These are phyloP conservation scores for Lippia alba DNA, from an alignment of 305 asterid species.

Conservation along the genomic window DNA sequence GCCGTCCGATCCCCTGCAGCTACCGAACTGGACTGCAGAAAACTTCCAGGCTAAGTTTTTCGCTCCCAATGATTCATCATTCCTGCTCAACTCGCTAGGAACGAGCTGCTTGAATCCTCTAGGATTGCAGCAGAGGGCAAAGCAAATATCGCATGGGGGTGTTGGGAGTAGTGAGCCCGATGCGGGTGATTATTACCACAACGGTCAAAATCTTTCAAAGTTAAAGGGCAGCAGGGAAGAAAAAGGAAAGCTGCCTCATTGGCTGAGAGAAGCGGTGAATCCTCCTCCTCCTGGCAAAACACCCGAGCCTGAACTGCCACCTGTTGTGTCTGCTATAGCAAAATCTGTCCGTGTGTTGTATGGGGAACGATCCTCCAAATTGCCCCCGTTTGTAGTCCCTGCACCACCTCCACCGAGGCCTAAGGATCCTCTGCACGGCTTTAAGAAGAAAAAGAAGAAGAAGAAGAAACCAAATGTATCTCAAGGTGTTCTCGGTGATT, in stretches of 20 bases:
- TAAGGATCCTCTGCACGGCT: slow-evolving; percentile 63
- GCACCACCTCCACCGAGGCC: slow-evolving; percentile 83
- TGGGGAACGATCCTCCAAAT: slow-evolving; percentile 61
- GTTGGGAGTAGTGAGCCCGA: slow-evolving; percentile 49
- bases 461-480: slow-evolving; percentile 40
- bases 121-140: slow-evolving; percentile 60
- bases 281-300: slow-evolving; percentile 43
- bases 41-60: slow-evolving; percentile 56
- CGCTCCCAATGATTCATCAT: slow-evolving; percentile 49
- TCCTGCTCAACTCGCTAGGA: slow-evolving; percentile 70
- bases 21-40: slow-evolving; percentile 54
- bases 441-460: slow-evolving; percentile 61
- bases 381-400: slow-evolving; percentile 82
- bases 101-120: slow-evolving; percentile 56
- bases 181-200: slow-evolving; percentile 36
- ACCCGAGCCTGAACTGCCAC: slow-evolving; percentile 64
- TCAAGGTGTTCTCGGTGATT: slow-evolving; percentile 28
- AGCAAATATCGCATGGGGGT: slow-evolving; percentile 50
- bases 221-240: slow-evolving; percentile 68
- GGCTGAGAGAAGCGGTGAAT: slow-evolving; percentile 94
- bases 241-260: slow-evolving; percentile 77
- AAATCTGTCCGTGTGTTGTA: slow-evolving; percentile 83
- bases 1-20: slow-evolving; percentile 51
- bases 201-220: slow-evolving; percentile 41
- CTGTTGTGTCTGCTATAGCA: slow-evolving; percentile 78